Evolutionary conservation across 768 basidiomycete genomes (phyloP).

Genomic region (Pleurotus tuber-regium): DNA sequence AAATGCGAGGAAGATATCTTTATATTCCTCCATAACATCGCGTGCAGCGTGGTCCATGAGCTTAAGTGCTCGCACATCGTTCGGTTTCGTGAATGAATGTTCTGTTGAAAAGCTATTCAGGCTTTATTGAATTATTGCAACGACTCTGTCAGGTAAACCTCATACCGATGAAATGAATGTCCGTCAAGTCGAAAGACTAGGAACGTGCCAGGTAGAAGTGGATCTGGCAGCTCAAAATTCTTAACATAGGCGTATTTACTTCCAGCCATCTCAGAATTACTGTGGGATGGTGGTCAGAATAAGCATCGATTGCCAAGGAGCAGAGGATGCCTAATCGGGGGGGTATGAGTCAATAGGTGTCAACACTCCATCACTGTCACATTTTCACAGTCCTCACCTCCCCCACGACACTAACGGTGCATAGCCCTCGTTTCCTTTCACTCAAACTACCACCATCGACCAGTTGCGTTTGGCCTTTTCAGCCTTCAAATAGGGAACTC

Average conservation of each 20-base stretch:
- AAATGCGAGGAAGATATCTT: slow-evolving; percentile 84
- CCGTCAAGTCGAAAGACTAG: slow-evolving; percentile 90
- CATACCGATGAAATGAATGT: slow-evolving; percentile 87
- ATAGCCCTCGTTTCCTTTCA: neutral
- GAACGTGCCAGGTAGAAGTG: slow-evolving; percentile 79
- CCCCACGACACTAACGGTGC: neutral
- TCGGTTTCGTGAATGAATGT: slow-evolving; percentile 87
- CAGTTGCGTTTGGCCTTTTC: neutral
- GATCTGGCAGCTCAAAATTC: slow-evolving; percentile 86
- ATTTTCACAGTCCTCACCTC: slow-evolving; percentile 5
- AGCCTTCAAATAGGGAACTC: neutral
- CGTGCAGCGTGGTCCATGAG: slow-evolving; percentile 93
- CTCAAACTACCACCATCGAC: slow-evolving; percentile 7
- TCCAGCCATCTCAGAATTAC: slow-evolving; percentile 93
- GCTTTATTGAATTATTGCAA: neutral
- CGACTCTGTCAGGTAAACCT: neutral
- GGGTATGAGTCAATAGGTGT: slow-evolving; percentile 5
- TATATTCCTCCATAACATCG: slow-evolving; percentile 76
- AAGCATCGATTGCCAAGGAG: neutral
- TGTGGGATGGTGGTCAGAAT: too few relatives aligned
- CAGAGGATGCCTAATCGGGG: slow-evolving; percentile 11
- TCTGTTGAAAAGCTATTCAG: slow-evolving; percentile 72
- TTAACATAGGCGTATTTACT: slow-evolving; percentile 92
- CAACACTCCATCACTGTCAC: neutral
- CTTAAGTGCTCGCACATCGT: slow-evolving; percentile 80